Base-by-base conservation (phyloP, 2,329 filamentous ascomycete genomes). In the Fusarium transvaalense region DNA sequence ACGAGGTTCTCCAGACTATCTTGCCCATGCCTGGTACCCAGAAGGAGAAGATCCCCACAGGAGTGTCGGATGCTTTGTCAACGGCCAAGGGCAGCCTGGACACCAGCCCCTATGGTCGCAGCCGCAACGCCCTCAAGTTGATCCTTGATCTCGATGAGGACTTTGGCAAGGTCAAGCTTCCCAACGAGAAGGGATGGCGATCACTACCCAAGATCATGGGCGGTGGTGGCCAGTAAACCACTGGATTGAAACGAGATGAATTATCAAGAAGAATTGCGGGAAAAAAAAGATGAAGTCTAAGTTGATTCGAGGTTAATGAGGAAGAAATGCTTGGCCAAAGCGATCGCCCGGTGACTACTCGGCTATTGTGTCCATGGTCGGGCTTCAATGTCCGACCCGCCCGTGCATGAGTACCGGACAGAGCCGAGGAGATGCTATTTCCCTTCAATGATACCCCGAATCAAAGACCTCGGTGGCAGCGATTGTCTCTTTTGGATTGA, bases 81-180 rank as follows among this genome's bases (percentile, higher is more conserved):
- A 87, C 71, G 8, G 57, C 71, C 52, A 71, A 68, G 61, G 70
- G 69, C 46, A 71, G 60, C 64, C 56, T 77, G 52, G 79, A 83
- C 65, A 80, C 82, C 25, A 86, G 81, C 66, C 86, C 86, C 17
- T 84, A 86, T 68, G 81, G 81, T 46, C 82, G 86, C 73, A 97
- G 92, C 80, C 86, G 94, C 64, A 98, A 97, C 78, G 95, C 95
- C 13, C 85, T 98, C 73, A 97, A 97, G 86, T 92, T 97, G 74
- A 95, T 98, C 74, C 88, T 97, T 48, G 95, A 98, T 79, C 84
- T 98, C 64, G 95, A 98, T 77, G 91, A 96, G 82, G 92, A 97
- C 78, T 97, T 98, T 83, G 95, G 95, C 65, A 88, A 89, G 71
- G 82, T 92, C 63, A 89, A 87, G 79, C 76, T 92, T 63, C 85